Evolutionary conservation across 2,329 filamentous ascomycete species (phyloP), one percentile per base, ranked within the genome.

Genomic region (Penicillium sp.): DNA sequence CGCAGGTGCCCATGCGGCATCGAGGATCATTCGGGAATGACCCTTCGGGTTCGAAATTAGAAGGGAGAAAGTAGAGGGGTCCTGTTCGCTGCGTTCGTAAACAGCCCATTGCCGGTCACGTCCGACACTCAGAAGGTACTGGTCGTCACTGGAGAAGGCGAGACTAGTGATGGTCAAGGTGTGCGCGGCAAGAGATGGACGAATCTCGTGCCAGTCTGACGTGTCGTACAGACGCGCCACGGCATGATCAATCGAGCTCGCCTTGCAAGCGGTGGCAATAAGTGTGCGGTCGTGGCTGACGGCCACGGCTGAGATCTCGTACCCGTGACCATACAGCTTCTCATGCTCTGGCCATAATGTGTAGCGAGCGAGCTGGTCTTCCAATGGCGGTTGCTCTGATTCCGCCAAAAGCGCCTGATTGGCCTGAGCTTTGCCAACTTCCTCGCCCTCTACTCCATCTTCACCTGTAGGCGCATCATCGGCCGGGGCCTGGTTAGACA

Each of bases 241-340:
- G 37, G 93, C 93, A 65, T 98, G 93, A 66, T 96, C 93, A 50
- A 91, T 77, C 1, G 89, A 94, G 64, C 85, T 95, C 17, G 93
- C 93, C 63, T 87, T 88, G 73, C 93, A 98, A 2, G 93, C 89
- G 47, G 90, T 96, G 28, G 93, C 93, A 13, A 98, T 78, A 19
- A 96, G 69, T 3, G 69, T 74, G 12, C 86, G 85, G 60, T 89
- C 83, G 62, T 87, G 80, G 61, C 82, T 88, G 7, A 84, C 79
- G 10, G 90, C 86, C 15, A 95, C 80, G 32, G 88, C 86, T 2
- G 88, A 95, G 43, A 98, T 91, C 69, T 98, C 93, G 70, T 96
- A 96, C 28, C 93, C 93, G 69, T 98, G 93, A 2, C 93, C 93
- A 70, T 98, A 98, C 1, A 98, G 79, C 72, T 98, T 98, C 69